phyloP scores from a whole-genome alignment of 495 filamentous ascomycete genomes.

The Tuber melanosporum region DNA sequence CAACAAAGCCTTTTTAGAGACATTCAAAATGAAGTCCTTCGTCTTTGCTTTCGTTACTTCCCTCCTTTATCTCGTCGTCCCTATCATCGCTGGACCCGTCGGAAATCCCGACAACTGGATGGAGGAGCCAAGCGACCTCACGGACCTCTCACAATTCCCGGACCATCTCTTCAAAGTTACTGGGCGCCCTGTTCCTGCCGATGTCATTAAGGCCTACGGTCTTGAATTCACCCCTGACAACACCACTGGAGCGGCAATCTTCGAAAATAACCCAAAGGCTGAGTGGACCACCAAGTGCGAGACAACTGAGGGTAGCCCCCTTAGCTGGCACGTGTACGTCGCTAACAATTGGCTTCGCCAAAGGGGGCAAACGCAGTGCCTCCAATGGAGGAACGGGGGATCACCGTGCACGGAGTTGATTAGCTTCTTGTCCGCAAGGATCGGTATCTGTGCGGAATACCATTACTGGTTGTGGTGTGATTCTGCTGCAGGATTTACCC shows the following conservation, averaged over 20 bases:
- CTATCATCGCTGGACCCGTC: not conserved
- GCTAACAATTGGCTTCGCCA: not conserved
- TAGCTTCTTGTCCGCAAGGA: not conserved
- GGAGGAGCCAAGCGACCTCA: not conserved
- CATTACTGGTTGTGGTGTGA: not conserved
- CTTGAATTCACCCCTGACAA: not conserved
- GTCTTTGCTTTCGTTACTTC: not conserved
- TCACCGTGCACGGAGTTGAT: not conserved
- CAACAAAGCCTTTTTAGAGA: not conserved
- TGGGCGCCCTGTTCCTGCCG: not conserved
- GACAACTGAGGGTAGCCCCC: not conserved
- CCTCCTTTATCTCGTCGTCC: not conserved
- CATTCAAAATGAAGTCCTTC: not conserved
- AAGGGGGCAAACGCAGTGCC: not conserved
- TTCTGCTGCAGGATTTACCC: not conserved
- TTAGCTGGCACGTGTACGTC: not conserved
- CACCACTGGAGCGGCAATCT: not conserved
- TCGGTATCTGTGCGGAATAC: not conserved
- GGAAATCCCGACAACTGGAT: not conserved
- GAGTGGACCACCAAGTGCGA: slow-evolving; percentile 1
- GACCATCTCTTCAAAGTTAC: not conserved
- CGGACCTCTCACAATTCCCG: not conserved
- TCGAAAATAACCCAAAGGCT: not conserved
- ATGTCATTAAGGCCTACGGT: not conserved
- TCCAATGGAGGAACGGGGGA: not conserved